Evolutionary conservation across 306 rosid genomes (phyloP).

Genomic region (Biancaea sappan): DNA sequence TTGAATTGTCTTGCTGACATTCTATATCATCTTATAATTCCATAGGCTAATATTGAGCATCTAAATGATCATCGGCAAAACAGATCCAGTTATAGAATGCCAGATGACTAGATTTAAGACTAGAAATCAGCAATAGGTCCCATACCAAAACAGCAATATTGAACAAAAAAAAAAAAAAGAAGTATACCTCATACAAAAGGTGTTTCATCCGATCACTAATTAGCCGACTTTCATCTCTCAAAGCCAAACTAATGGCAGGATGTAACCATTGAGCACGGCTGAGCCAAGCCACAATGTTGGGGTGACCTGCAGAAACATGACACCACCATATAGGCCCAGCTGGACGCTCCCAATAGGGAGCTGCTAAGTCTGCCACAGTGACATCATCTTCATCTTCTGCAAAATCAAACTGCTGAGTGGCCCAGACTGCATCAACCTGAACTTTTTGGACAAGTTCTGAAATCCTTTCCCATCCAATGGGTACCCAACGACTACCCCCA

Average conservation of each 20-base stretch:
- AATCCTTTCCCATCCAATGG: conserved; percentile 92
- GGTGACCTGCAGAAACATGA: conserved; percentile 80
- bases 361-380: conserved; percentile 86
- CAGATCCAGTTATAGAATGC: background rate
- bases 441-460: conserved; percentile 71
- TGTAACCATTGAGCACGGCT: conserved; percentile 82
- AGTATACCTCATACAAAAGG: conserved; percentile 80
- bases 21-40: background rate
- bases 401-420: conserved; percentile 48
- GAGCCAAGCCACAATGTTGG: conserved; percentile 71
- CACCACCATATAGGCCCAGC: conserved; percentile 98
- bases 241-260: conserved; percentile 86
- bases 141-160: too few relatives aligned
- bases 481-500: conserved; percentile 69
- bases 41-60: conserved; percentile 15
- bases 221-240: conserved; percentile 79
- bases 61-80: conserved; percentile 16
- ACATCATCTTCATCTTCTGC: conserved; percentile 66
- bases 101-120: conserved; percentile 15
- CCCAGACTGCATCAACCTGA: conserved; percentile 67
- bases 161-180: conserved; percentile 30
- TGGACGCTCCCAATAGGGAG: conserved; percentile 93
- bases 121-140: too few relatives aligned
- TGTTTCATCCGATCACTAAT: conserved; percentile 91
- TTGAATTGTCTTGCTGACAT: background rate